Conservation (phyloP, 257 asterid species). For the Mentha longifolia region DNA sequence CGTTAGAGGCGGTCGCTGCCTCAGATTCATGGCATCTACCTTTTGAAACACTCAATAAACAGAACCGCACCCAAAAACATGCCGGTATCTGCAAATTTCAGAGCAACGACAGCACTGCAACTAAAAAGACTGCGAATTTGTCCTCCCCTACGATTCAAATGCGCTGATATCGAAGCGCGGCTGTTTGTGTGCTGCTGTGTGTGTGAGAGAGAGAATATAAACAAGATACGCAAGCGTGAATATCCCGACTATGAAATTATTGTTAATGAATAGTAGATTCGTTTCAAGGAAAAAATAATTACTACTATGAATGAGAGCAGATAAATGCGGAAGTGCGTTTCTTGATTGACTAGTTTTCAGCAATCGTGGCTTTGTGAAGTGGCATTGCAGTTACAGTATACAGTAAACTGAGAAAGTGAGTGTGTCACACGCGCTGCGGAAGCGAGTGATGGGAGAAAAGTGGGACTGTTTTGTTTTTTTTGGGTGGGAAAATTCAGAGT, state of each 20-base stretch:
- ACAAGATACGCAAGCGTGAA: not conserved
- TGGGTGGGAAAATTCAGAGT: not conserved
- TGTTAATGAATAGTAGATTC: not conserved
- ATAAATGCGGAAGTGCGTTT: conserved; percentile 7
- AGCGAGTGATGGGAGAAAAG: conserved; percentile 4
- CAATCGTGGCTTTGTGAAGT: conserved; percentile 31
- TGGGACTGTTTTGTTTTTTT: not conserved
- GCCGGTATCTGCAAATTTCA: conserved; percentile 9
- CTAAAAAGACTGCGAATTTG: not conserved
- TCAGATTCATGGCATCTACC: conserved; percentile 56
- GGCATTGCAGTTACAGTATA: conserved; percentile 36
- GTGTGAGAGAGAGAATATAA: not conserved
- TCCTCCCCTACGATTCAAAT: not conserved
- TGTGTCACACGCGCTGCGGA: conserved; percentile 30
- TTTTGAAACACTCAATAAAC: conserved; percentile 25
- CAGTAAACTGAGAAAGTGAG: not conserved
- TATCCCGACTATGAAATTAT: not conserved
- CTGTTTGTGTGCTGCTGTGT: not conserved
- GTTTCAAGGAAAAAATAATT: too few species aligned
- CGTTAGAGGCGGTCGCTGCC: conserved; percentile 59
- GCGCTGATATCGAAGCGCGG: not conserved
- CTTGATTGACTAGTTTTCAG: conserved; percentile 21
- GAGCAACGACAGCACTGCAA: not conserved
- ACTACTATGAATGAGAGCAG: not conserved
- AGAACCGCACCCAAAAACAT: conserved; percentile 21